Base-by-base conservation (phyloP, 1,284 basidiomycete genomes). In the Rhodotorula sp. region DNA sequence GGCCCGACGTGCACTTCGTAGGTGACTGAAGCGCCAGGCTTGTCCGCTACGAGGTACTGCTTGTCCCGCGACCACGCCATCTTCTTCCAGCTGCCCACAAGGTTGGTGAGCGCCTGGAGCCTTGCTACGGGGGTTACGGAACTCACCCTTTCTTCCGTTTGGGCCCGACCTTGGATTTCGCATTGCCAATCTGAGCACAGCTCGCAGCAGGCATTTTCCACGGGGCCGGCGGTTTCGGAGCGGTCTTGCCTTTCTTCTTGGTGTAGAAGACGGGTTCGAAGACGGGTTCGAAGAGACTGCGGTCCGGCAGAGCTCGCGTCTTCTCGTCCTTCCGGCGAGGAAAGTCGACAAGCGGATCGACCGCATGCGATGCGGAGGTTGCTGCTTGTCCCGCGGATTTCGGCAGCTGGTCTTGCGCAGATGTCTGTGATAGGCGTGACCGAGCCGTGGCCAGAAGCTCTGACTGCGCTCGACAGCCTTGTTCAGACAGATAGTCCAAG, bases 401-500 rank as follows among this genome's bases (percentile, higher is more conserved):
- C 18, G n/a, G 62, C 29, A 26, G 3, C 1, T 6, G 10, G 5
- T 15, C 4, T 51, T 6, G 51, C 58, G 31, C 20, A 14, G 10
- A n/a, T 23, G 10, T 21, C 51, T 14, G 21, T 0, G 21, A 14
- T 3, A 51, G 16, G 7, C 65, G 68, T 16, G 34, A 8, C 49
- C 16, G 8, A 7, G 68, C 68, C 14, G 12, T 7, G 4, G 56
- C 46, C 26, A 70, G 29, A 16, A 70, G 29, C 34, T 68, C 66
- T 1, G 52, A 15, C 31, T 75, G 71, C 1, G 60, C 89, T 4
- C 85, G 82, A 80, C 94, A 97, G 66, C 92, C 87, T 81, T 95
- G 91, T 39, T 86, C 85, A 81, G 95, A 89, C 81, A 97, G 86
- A 83, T 93, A 97, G 10, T 90, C 87, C 75, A 90, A 86, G 75